Percentiles rank a stretch among this genome's conserved stretches.
Conservation (phyloP, 1,284 basidiomycete species). For the Sphagnurus paluster region DNA sequence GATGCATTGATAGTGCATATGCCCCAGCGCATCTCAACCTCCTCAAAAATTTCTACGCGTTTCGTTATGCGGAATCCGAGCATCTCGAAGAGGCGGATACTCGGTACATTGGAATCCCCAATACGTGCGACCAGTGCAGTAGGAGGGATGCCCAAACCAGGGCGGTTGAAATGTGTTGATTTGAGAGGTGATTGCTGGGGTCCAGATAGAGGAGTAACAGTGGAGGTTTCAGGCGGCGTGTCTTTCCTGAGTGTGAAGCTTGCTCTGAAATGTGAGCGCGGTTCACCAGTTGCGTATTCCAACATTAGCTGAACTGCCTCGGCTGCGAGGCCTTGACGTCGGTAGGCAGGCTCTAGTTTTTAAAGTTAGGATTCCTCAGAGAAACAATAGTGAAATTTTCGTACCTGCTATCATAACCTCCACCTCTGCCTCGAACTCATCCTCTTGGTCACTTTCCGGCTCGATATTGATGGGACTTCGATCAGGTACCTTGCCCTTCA, state of each 20-base stretch:
- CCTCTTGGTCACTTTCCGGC: constrained; percentile 33
- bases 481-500: constrained; percentile 50
- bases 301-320: constrained; percentile 70
- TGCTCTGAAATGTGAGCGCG: constrained; percentile 20
- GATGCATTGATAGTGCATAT: too few relatives aligned
- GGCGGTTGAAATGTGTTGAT: background rate
- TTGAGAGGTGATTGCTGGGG: background rate
- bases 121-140: constrained; percentile 55
- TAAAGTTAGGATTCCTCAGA: background rate
- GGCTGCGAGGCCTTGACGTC: constrained; percentile 66
- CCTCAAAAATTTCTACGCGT: constrained; percentile 68
- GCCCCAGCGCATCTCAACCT: constrained; percentile 65
- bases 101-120: constrained; percentile 52
- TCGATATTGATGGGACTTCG: background rate
- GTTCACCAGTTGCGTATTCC: constrained; percentile 53
- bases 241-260: too few relatives aligned
- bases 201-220: background rate
- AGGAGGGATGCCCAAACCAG: constrained; percentile 29
- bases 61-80: constrained; percentile 71
- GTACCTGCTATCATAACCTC: constrained; percentile 79
- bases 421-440: constrained; percentile 54
- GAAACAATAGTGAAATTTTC: background rate
- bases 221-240: constrained; percentile 1
- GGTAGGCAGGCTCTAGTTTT: constrained; percentile 36
- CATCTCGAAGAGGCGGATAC: constrained; percentile 63